Evolutionary conservation across 192 early-diverging fungal genomes (phyloP).

Genomic region (Coemansia furcata): DNA sequence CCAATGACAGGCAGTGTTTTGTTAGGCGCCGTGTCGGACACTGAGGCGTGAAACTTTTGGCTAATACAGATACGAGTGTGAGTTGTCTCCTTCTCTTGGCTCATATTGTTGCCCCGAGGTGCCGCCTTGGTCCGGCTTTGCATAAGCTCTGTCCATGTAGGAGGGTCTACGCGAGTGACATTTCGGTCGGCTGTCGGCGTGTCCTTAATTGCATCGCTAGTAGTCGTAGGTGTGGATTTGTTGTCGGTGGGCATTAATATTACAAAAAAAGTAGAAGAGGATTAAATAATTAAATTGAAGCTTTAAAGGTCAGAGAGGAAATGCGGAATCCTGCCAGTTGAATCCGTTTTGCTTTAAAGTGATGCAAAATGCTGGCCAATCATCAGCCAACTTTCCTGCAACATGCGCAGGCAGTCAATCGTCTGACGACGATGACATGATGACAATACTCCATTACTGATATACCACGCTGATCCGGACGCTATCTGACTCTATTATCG

Average conservation of each 20-base stretch:
- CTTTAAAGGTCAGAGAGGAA: not conserved
- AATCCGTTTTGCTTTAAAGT: not conserved
- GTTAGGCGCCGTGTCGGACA: not conserved
- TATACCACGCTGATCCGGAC: conserved; percentile 8
- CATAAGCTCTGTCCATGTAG: conserved; percentile 21
- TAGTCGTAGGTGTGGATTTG: not conserved
- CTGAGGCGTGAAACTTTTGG: not conserved
- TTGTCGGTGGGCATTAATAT: not conserved
- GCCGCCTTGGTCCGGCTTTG: conserved; percentile 13
- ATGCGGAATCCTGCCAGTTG: not conserved
- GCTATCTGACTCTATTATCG: conserved; percentile 6
- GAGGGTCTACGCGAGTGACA: not conserved
- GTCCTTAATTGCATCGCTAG: conserved; percentile 4
- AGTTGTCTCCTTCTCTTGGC: not conserved
- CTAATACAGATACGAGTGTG: not conserved
- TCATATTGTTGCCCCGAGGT: not conserved
- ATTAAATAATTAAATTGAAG: not conserved
- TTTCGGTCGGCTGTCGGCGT: not conserved
- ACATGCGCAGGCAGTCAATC: no score
- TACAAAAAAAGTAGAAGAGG: not conserved
- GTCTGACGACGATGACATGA: not conserved
- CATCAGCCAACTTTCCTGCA: not conserved
- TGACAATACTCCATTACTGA: not conserved
- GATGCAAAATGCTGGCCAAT: not conserved
- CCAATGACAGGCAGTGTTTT: not conserved